Evolutionary conservation across 2,329 filamentous ascomycete genomes (phyloP).

Genomic region (Chalaropsis thielavioides): DNA sequence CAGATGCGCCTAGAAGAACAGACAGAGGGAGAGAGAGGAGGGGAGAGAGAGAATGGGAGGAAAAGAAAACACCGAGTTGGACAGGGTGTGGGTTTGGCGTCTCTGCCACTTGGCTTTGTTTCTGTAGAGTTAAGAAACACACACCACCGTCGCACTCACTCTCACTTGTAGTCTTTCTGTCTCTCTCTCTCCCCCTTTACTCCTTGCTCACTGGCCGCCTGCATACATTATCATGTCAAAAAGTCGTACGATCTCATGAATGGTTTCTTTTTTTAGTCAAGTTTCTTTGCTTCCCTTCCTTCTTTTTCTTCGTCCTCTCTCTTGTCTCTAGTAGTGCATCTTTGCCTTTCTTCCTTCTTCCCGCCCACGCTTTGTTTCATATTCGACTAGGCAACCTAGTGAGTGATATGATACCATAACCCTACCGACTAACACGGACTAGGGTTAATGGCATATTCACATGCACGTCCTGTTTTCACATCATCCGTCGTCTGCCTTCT

Average conservation of each 20-base stretch:
- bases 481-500: not conserved
- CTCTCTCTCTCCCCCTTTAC: not conserved
- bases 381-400: not conserved
- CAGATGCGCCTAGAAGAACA: too few species aligned
- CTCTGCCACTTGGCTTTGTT: too few species aligned
- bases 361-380: not conserved
- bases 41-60: not conserved
- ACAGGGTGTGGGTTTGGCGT: not conserved
- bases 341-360: not conserved
- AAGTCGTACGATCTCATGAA: conserved; percentile 2
- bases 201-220: not conserved
- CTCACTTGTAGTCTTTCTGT: not conserved
- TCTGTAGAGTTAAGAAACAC: too few species aligned
- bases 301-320: not conserved
- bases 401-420: not conserved
- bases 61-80: not conserved
- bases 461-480: too few species aligned
- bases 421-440: not conserved
- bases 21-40: too few species aligned
- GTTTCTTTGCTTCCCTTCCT: not conserved
- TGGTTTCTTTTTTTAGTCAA: conserved; percentile 12
- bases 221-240: not conserved
- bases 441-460: not conserved
- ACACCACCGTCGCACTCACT: too few species aligned
- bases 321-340: not conserved